Conservation (phyloP, 371 early-diverging fungal species). For the Funneliformis caledonium region DNA sequence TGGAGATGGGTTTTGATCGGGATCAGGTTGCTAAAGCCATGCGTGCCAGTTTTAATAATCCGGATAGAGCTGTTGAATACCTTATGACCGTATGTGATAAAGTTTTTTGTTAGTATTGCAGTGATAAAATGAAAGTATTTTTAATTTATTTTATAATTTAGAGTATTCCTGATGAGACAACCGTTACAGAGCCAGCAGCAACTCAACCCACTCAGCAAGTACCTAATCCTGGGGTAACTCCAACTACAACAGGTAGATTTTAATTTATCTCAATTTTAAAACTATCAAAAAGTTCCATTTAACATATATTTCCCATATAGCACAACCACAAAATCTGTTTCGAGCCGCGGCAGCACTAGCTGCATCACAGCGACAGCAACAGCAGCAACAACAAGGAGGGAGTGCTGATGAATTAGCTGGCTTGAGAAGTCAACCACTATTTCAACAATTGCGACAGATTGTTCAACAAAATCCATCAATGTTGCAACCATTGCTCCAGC, state of each 20-base stretch:
- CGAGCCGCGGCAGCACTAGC: conserved; percentile 59
- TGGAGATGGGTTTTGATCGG: conserved; percentile 95
- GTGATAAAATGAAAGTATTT: not conserved
- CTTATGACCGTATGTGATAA: conserved; percentile 74
- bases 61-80: conserved; percentile 97
- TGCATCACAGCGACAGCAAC: conserved; percentile 49
- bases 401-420: conserved; percentile 58
- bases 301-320: conserved; percentile 31
- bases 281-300: not conserved
- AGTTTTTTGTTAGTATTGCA: not conserved
- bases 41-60: conserved; percentile 96
- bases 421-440: conserved; percentile 83
- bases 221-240: not conserved
- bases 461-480: conserved; percentile 87
- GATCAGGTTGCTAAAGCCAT: conserved; percentile 88
- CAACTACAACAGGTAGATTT: not conserved
- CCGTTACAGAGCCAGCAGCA: conserved; percentile 44
- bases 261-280: not conserved
- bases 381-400: conserved; percentile 45
- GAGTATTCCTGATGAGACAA: conserved; percentile 62
- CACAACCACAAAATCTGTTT: conserved; percentile 59
- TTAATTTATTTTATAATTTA: conserved; percentile 39
- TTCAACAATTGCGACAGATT: conserved; percentile 87
- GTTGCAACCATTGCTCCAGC: conserved; percentile 85
- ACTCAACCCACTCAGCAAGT: conserved; percentile 46